Percentiles rank a stretch among this genome's conserved stretches.
These are phyloP conservation scores for Hypoxylon trugodes DNA, from an alignment of 495 filamentous ascomycete species.

Conservation along the genomic window DNA sequence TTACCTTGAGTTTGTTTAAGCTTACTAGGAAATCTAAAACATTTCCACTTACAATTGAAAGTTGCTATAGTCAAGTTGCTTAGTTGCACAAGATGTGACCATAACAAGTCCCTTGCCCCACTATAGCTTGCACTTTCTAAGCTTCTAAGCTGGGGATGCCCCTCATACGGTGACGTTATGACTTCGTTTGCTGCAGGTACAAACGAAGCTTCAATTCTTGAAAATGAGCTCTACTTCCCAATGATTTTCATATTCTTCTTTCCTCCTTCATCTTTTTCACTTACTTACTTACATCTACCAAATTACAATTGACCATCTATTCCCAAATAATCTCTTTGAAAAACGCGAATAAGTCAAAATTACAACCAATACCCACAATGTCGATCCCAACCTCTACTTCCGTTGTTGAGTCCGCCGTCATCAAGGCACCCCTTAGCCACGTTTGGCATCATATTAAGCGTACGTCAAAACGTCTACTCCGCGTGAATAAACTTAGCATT, in stretches of 20 bases:
- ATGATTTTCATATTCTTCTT: neutral
- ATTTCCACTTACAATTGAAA: neutral
- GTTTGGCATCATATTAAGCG: constrained; percentile 76
- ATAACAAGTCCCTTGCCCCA: neutral
- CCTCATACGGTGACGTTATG: constrained; percentile 40
- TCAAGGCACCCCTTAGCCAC: constrained; percentile 64
- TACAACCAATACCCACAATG: constrained; percentile 21
- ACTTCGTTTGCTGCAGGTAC: constrained; percentile 39
- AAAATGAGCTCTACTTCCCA: constrained; percentile 7
- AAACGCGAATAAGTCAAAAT: neutral
- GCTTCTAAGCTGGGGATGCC: constrained; percentile 13
- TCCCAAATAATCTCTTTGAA: too few relatives aligned
- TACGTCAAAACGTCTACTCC: too few relatives aligned
- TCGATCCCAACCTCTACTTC: constrained; percentile 70
- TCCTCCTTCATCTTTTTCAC: neutral
- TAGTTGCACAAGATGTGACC: neutral
- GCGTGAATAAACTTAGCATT: neutral
- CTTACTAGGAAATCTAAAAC: too few relatives aligned
- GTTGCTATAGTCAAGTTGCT: neutral
- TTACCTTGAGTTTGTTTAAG: too few relatives aligned
- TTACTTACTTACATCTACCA: too few relatives aligned
- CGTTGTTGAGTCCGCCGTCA: constrained; percentile 70
- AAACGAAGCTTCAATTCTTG: constrained; percentile 17
- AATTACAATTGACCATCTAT: neutral
- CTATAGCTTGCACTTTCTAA: constrained; percentile 10